A percentile compares a stretch with the other conserved stretches of the same genome.
Conservation (phyloP, 352 stramenopile genomes). For the Phytopythium mirpurense region DNA sequence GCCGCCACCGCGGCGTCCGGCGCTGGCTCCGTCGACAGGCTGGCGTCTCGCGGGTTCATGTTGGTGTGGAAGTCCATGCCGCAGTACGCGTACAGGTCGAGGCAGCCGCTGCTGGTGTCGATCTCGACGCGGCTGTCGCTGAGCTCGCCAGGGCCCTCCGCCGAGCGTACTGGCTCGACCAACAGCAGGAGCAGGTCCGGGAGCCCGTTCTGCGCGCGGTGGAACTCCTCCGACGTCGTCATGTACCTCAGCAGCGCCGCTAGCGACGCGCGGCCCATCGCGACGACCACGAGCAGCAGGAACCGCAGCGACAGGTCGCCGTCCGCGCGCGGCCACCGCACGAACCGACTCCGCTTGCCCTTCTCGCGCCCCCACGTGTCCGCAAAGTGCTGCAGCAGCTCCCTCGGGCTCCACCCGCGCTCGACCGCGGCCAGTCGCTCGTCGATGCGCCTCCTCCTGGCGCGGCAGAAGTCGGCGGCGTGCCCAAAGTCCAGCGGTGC, state of each 20-base stretch:
- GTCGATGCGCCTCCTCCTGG: conserved; percentile 40
- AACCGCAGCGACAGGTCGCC: conserved; percentile 29
- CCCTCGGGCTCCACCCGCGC: conserved; percentile 26
- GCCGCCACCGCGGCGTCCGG: conserved; percentile 15
- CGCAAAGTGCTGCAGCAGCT: conserved; percentile 36
- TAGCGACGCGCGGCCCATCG: conserved; percentile 36
- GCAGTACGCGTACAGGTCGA: conserved; percentile 48
- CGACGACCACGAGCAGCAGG: conserved; percentile 44
- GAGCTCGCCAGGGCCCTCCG: conserved; percentile 2
- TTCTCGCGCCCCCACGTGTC: conserved; percentile 34
- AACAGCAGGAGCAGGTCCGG: conserved; percentile 61
- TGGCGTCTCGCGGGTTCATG: conserved; percentile 25
- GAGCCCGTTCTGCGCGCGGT: conserved; percentile 66
- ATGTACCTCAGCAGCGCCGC: conserved; percentile 54
- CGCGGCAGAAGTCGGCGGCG: conserved; percentile 41
- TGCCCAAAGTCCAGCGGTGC: conserved; percentile 71
- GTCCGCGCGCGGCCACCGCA: conserved; percentile 39
- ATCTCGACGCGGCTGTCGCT: background rate
- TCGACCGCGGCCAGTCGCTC: conserved; percentile 33
- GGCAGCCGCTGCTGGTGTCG: conserved; percentile 19
- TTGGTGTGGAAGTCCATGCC: conserved; percentile 51
- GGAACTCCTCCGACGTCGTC: conserved; percentile 59
- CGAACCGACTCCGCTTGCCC: conserved; percentile 58
- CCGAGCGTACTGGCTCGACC: conserved; percentile 8
- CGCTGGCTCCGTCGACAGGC: background rate